Conservation (phyloP, 2,329 filamentous ascomycete species). For the Fusarium circinatum region DNA sequence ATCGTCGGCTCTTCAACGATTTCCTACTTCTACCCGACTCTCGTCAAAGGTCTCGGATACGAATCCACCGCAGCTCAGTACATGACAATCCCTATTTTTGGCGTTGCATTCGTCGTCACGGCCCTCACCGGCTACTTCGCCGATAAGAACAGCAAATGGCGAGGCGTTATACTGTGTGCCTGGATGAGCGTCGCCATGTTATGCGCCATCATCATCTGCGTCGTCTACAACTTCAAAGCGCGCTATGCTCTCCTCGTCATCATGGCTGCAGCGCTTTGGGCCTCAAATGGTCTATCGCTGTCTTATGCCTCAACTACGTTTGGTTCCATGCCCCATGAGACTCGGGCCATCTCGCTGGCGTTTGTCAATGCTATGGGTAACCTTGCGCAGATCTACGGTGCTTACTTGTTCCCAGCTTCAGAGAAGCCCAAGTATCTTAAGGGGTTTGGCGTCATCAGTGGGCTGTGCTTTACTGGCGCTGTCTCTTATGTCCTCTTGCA, state of each 20-base stretch:
- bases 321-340: background rate
- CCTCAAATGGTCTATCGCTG: fast-evolving
- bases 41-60: background rate
- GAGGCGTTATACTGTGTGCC: background rate
- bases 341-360: background rate
- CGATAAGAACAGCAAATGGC: background rate
- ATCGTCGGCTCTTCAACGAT: background rate
- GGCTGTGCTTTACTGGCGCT: constrained; percentile 25
- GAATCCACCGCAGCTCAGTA: background rate
- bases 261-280: background rate
- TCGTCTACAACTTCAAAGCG: background rate
- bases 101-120: background rate
- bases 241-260: background rate
- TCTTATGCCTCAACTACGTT: background rate
- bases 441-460: constrained; percentile 52
- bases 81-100: background rate
- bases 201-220: background rate
- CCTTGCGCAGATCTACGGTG: constrained; percentile 65
- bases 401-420: constrained; percentile 60
- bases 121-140: background rate
- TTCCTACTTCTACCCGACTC: background rate
- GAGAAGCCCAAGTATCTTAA: constrained; percentile 61
- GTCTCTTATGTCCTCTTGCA: constrained; percentile 10
- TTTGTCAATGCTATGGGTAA: constrained; percentile 56
- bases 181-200: background rate